Evolutionary conservation across 164 flowering plant species (phyloP), one percentile per base, ranked within the genome.

Genomic region (Chloranthus sessilifolius): DNA sequence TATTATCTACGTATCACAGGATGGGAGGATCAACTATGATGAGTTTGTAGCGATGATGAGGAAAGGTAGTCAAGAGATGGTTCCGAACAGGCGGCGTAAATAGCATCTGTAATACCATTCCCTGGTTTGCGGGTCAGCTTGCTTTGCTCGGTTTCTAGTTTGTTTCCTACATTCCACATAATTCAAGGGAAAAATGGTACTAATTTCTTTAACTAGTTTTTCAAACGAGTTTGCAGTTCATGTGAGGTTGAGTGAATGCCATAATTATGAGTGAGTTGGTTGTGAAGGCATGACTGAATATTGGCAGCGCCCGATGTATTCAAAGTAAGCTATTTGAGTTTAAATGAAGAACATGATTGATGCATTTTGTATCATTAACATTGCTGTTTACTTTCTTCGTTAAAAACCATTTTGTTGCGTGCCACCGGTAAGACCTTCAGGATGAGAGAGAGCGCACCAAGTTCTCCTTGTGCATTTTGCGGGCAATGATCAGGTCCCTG

Each of bases 21-120:
- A 92, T 68, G 99, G 99, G 60, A 76, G 71, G 59, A 88, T 92
- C 7, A 86, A 84, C 55, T 92, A 88, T 34, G 95, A 88, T 0
- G 95, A 88, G 63, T 91, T 91, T 64, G 90, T 61, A 2, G 83
- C 94, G 10, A 92, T 92, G 96, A 88, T 92, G 99, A 84, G 71
- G 65, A 88, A 84, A 74, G 95, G 95, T 59, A 74, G 76, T 50
- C 88, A 85, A 2, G 96, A 81, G 1, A 26, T 76, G 63, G 81
- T 55, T 12, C 26, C 73, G 2, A 75, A 55, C 45, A 70, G 86
- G 64, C 75, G 90, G 7, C 74, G 82, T 23, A 72, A 83, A 63
- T 82, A 55, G n/a, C n/a, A n/a, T n/a, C n/a, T n/a, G n/a, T n/a
- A n/a, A n/a, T n/a, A 68, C n/a, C n/a, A n/a, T n/a, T n/a, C n/a